Base-by-base conservation (phyloP, 2,329 filamentous ascomycete genomes). In the Arachnomyces sp. region DNA sequence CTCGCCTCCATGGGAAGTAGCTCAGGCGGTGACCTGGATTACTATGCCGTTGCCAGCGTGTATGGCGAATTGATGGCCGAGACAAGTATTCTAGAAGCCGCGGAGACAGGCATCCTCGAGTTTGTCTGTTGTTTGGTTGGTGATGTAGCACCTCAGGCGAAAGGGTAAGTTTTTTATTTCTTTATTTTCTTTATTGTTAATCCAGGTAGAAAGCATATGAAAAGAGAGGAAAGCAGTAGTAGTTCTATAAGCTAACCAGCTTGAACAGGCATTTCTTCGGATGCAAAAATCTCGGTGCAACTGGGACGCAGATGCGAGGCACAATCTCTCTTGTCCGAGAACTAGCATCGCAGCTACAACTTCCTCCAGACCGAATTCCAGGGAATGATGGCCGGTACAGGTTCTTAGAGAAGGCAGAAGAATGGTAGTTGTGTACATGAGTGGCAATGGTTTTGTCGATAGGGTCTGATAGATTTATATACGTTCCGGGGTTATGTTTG, bases 91-190 rank as follows among this genome's bases (percentile, higher is more conserved):
- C 41, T 56, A 9, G 46, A 46, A 29, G 45, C 40, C 16, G 38
- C 45, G 39, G 52, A 55, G 36, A 57, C 54, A 30, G 54, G 50
- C 2, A 34, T 57, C 43, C 28, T 57, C 33, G 54, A 56, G 39
- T 57, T 57, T 42, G 52, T 54, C 11, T 54, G 51, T 37, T 57
- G 54, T 49, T 42, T 57, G 30, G 52, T 48, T 12, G 52, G 53
- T 39, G 48, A 46, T 12, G 52, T 53, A 15, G 50, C 45, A 25
- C 46, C 51, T 14, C 54, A 57, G 40, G 53, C 53, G 7, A 55
- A 57, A 35, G 54, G 54, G 53, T 54, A 37, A 44, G 51, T 44
- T 16, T 39, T 12, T 17, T 34, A 34, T 17, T 28, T 21, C 32
- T 36, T 35, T 34, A 33, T 28, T 30, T 35, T 9, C 21, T 28